A percentile compares a stretch with the other conserved stretches of the same genome.
Evolutionary conservation across 768 basidiomycete species (phyloP).

Genomic region (Collybia nuda): DNA sequence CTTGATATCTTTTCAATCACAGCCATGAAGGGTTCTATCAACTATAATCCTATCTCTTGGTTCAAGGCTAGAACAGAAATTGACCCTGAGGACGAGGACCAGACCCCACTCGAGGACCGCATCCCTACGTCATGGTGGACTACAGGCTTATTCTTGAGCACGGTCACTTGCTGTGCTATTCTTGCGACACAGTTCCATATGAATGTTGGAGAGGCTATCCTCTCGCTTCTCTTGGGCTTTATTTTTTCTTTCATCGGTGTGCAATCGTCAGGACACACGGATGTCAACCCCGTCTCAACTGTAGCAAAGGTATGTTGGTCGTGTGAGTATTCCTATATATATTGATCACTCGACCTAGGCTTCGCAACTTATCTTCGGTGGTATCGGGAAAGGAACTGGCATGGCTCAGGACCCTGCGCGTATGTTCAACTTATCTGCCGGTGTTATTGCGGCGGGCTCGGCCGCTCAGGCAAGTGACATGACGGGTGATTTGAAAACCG

Average conservation of each 20-base stretch:
- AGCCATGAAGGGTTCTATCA: background rate
- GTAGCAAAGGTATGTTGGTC: constrained; percentile 45
- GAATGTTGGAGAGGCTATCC: constrained; percentile 58
- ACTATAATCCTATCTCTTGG: constrained; percentile 18
- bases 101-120: constrained; percentile 50
- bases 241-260: constrained; percentile 69
- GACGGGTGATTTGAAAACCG: constrained; percentile 71
- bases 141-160: constrained; percentile 44
- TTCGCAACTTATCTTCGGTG: constrained; percentile 66
- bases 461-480: constrained; percentile 62
- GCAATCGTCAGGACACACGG: constrained; percentile 57
- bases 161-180: constrained; percentile 50
- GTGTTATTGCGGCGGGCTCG: constrained; percentile 53
- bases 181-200: constrained; percentile 53
- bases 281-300: constrained; percentile 61
- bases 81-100: constrained; percentile 45
- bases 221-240: constrained; percentile 59
- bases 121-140: constrained; percentile 59
- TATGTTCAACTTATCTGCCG: constrained; percentile 50
- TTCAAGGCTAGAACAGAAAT: constrained; percentile 25
- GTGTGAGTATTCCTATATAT: background rate
- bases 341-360: constrained; percentile 26
- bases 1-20: too few species aligned
- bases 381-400: constrained; percentile 49
- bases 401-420: constrained; percentile 33